Base-by-base conservation (phyloP, 2,329 filamentous ascomycete species). In the Phoma sp. region DNA sequence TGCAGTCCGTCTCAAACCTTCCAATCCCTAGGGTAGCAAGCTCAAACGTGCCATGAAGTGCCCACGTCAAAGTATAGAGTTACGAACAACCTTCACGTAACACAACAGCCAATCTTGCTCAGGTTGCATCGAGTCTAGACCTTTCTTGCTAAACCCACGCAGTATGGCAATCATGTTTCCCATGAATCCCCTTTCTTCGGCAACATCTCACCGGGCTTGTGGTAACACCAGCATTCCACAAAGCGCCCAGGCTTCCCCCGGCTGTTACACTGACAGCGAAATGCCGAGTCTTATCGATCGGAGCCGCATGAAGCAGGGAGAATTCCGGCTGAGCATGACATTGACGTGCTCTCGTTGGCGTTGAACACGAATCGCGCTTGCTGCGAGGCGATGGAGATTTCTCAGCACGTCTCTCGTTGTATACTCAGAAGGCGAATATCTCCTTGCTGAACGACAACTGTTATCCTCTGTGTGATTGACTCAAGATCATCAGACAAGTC, bases 261-360 rank as follows among this genome's bases (percentile, higher is more conserved):
- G 26, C 29, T 29, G 45, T 53, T 45, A 34, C 51, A 54, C 39
- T 36, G 45, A 45, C 34, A 49, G 28, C 42, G 25, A 25, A 34
- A 42, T 17, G 29, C 17, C 28, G 49, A 14, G 11, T 17, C 23
- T 30, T 26, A 21, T 42, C 20, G 18, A 47, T 12, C 23, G 3
- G 37, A 53, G 32, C 45, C 45, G 51, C 45, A 29, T 9, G 33
- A 43, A 33, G n/a, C 9, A 39, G n/a, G 12, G 18, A 39, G 15
- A 5, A 33, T 26, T 38, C 32, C 33, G 9, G 33, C 32, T 20
- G 9, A 15, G n/a, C 18, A 30, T 23, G 51, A 43, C 28, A 38
- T 14, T 14, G 30, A 18, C 20, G 14, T 43, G 34, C 25, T 37
- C 17, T 14, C 15, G 10, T 42, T 37, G 25, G 23, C 30, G 25